These are phyloP conservation scores for Hanseniaspora guilliermondii DNA, from an alignment of 805 yeast species.

Conservation along the genomic window DNA sequence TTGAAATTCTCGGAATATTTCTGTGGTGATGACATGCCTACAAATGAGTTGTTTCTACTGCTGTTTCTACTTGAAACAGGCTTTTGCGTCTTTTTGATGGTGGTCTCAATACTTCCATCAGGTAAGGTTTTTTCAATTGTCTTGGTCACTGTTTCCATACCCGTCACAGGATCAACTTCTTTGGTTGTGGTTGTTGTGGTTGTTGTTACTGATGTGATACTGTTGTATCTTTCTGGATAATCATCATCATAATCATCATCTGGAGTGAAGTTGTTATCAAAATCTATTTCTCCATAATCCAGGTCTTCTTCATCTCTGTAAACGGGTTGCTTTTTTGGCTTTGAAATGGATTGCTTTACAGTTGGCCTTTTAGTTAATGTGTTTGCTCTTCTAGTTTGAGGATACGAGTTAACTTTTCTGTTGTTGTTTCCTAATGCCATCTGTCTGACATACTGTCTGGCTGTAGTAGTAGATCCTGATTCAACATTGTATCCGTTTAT, in stretches of 20 bases:
- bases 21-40: background rate
- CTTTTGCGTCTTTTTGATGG: slow-evolving; percentile 15
- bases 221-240: background rate
- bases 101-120: slow-evolving; percentile 7
- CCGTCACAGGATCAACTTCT: background rate
- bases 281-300: slow-evolving; percentile 6
- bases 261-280: background rate
- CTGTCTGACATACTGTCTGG: slow-evolving; percentile 8
- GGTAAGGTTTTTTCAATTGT: slow-evolving; percentile 27
- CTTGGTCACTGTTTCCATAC: slow-evolving; percentile 1
- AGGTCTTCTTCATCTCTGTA: background rate
- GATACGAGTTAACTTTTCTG: background rate
- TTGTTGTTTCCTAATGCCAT: background rate
- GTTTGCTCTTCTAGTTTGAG: slow-evolving; percentile 1
- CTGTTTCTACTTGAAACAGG: slow-evolving; percentile 19
- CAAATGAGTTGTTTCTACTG: slow-evolving; percentile 7
- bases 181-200: slow-evolving; percentile 10
- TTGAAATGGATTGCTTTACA: too few species aligned
- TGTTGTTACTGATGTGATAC: slow-evolving; percentile 4
- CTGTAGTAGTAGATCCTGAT: background rate
- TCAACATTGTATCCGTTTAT: slow-evolving; percentile 11
- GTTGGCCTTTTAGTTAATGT: background rate
- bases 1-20: background rate
- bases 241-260: background rate
- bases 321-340: background rate